Evolutionary conservation across 768 basidiomycete species (phyloP), one percentile per base, ranked within the genome.

Genomic region (Leccinum disarticulatum): DNA sequence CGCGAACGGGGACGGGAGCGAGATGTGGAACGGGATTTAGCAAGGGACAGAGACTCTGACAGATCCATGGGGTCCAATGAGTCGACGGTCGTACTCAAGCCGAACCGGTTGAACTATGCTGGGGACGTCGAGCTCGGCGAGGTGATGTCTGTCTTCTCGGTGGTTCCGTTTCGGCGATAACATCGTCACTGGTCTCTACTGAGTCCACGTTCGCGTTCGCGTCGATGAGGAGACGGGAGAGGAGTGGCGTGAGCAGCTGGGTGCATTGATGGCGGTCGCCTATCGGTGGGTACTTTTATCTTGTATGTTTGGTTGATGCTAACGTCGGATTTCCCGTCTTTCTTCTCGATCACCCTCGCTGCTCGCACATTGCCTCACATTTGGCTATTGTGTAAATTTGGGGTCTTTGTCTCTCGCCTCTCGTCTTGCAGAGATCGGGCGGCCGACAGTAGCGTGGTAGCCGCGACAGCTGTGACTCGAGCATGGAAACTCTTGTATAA

Each of bases 211-310:
- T 41, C 6, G 38, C 6, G 17, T 8, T 41, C 41, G 41, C 41
- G 41, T n/a, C 41, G 41, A 41, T 1, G 17, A 41, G 41, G 57
- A 59, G n/a, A 47, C 54, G 62, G 30, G 72, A 73, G 59, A 80
- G 56, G 52, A 41, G 41, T n/a, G 36, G n/a, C 15, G 56, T 71
- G 56, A 81, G 85, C 63, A 81, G 79, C 46, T 73, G 87, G 73
- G 79, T 89, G 53, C 77, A 84, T 62, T 81, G 83, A 62, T 90
- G 84, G 75, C 86, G 80, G 47, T 88, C 87, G 25, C 88, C 88
- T 1, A 86, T 90, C 54, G 84, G 88, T 90, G 55, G 48, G 77
- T 74, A n/a, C 7, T 41, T 41, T n/a, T 7, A n/a, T 46, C 10
- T 33, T 27, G 4, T 2, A 9, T 2, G n/a, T n/a, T 8, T 27